phyloP scores from a whole-genome alignment of 768 basidiomycete species.

The Dentipellis fragilis region DNA sequence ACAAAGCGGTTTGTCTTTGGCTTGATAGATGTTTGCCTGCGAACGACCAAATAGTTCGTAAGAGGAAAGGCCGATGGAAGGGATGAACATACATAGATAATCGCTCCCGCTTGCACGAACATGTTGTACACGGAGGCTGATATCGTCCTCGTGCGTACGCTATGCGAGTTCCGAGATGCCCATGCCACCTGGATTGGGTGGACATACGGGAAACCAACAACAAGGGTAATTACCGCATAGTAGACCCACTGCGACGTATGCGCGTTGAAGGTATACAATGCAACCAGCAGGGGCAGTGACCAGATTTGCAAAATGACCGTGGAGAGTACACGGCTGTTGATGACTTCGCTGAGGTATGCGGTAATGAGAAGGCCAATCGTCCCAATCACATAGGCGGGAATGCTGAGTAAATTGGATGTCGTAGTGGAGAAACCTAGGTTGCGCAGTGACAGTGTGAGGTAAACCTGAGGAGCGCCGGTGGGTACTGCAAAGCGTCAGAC shows the following conservation, averaged over 20 bases:
- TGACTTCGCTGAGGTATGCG: constrained; percentile 38
- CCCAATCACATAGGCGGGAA: constrained; percentile 50
- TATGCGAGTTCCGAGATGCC: constrained; percentile 51
- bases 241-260: constrained; percentile 47
- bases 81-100: constrained; percentile 30
- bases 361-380: constrained; percentile 32
- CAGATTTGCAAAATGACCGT: constrained; percentile 48
- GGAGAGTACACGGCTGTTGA: constrained; percentile 46
- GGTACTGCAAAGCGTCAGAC: constrained; percentile 32
- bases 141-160: constrained; percentile 43
- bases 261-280: constrained; percentile 39
- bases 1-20: constrained; percentile 33
- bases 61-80: background rate
- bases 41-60: background rate
- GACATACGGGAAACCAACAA: constrained; percentile 42
- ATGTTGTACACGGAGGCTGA: constrained; percentile 45
- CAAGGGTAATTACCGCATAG: constrained; percentile 40
- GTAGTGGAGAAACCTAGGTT: constrained; percentile 56
- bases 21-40: constrained; percentile 47
- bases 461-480: constrained; percentile 46
- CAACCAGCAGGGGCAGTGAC: constrained; percentile 52
- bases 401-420: constrained; percentile 49
- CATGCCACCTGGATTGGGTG: constrained; percentile 35
- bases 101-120: constrained; percentile 48
- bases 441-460: constrained; percentile 54